Conservation (phyloP, 2,329 filamentous ascomycete genomes). For the Penicillium sp. region DNA sequence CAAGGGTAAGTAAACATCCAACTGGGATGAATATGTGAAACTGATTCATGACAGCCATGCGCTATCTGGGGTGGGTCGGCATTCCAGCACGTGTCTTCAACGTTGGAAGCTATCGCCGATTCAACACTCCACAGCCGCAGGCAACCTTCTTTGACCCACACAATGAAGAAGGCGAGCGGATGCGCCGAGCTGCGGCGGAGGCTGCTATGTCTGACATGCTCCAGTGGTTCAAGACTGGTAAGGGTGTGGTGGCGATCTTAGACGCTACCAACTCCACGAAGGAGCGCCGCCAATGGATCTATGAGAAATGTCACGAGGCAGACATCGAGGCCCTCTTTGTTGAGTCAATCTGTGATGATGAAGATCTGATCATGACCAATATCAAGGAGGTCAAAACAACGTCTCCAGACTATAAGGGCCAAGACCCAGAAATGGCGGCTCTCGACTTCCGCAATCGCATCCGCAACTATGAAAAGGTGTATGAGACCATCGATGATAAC, state of each 20-base stretch:
- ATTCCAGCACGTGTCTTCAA: constrained; percentile 95
- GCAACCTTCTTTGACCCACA: constrained; percentile 94
- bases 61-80: constrained; percentile 95
- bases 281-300: constrained; percentile 83
- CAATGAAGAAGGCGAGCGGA: constrained; percentile 86
- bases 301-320: constrained; percentile 71
- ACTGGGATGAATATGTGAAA: background rate
- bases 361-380: constrained; percentile 96
- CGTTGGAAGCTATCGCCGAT: constrained; percentile 90
- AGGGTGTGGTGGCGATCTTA: constrained; percentile 85
- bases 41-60: constrained; percentile 62
- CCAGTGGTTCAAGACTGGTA: constrained; percentile 75
- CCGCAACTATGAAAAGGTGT: constrained; percentile 94
- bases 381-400: constrained; percentile 97
- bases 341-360: constrained; percentile 94
- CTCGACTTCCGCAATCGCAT: constrained; percentile 92
- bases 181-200: constrained; percentile 83
- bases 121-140: constrained; percentile 81
- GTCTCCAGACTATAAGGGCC: constrained; percentile 88
- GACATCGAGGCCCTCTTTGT: constrained; percentile 91
- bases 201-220: constrained; percentile 93
- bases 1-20: constrained; percentile 66
- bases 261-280: constrained; percentile 98
- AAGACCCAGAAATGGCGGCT: constrained; percentile 88
- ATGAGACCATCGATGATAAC: constrained; percentile 87